Conservation (phyloP, 768 basidiomycete species). For the Symmetrospora coprosmae region DNA sequence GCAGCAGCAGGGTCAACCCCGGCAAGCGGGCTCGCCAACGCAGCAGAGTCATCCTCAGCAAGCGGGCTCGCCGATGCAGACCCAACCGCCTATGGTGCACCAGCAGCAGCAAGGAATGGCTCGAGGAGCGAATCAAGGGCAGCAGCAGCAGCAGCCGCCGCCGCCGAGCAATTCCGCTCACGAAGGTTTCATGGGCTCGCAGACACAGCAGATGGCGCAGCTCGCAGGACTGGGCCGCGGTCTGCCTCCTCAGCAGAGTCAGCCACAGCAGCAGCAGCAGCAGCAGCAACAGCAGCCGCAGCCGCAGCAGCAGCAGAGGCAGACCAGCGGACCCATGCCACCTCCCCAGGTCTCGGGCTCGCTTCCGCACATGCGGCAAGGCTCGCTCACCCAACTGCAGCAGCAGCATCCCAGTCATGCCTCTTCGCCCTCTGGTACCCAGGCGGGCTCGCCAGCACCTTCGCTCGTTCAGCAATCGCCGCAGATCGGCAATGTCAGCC, state of each 20-base stretch:
- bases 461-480: constrained; percentile 1
- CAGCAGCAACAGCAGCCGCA: no score
- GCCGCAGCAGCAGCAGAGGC: constrained; percentile 5
- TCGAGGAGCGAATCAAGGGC: no score
- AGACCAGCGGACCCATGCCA: background rate
- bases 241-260: no score
- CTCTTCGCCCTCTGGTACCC: background rate
- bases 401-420: background rate
- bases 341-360: background rate
- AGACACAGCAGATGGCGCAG: no score
- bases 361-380: background rate
- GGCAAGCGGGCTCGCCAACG: background rate
- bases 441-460: background rate
- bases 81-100: no score
- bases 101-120: no score
- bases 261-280: no score
- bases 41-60: background rate
- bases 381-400: background rate
- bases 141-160: no score
- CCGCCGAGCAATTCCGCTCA: no score
- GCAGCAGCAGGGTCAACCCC: background rate
- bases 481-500: background rate
- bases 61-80: background rate
- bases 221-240: no score
- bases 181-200: no score